These are phyloP conservation scores for Calonectria montana DNA, from an alignment of 2,329 filamentous ascomycete genomes.

Conservation along the genomic window DNA sequence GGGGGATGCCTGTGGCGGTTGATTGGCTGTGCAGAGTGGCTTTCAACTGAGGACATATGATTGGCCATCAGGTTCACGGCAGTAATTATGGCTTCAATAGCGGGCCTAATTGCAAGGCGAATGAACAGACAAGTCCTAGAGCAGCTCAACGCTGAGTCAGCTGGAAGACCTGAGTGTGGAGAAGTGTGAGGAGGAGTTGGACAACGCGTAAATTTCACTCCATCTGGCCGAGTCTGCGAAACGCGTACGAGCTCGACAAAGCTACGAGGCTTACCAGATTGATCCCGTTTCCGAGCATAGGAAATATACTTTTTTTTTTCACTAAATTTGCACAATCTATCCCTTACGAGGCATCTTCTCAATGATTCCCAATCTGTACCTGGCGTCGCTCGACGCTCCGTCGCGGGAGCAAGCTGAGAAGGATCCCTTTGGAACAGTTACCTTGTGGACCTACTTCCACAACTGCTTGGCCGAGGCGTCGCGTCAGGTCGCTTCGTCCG, in stretches of 20 bases:
- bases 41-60: not conserved
- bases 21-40: not conserved
- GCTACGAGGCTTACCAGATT: not conserved
- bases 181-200: not conserved
- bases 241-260: not conserved
- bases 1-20: not conserved
- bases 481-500: not conserved
- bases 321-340: not conserved
- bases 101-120: not conserved
- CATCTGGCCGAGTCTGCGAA: not conserved
- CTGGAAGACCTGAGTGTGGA: not conserved
- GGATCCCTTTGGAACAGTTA: constrained; percentile 21
- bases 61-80: not conserved
- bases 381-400: not conserved
- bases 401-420: not conserved
- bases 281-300: not conserved
- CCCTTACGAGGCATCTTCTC: not conserved
- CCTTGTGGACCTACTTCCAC: constrained; percentile 25
- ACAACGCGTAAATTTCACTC: not conserved
- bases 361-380: constrained; percentile 20
- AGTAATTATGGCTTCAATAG: not conserved
- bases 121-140: not conserved
- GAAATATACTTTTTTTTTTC: not conserved
- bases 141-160: not conserved
- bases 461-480: constrained; percentile 3